Evolutionary conservation across 2,329 filamentous ascomycete species (phyloP).

Genomic region (Pseudomassariella vexata): DNA sequence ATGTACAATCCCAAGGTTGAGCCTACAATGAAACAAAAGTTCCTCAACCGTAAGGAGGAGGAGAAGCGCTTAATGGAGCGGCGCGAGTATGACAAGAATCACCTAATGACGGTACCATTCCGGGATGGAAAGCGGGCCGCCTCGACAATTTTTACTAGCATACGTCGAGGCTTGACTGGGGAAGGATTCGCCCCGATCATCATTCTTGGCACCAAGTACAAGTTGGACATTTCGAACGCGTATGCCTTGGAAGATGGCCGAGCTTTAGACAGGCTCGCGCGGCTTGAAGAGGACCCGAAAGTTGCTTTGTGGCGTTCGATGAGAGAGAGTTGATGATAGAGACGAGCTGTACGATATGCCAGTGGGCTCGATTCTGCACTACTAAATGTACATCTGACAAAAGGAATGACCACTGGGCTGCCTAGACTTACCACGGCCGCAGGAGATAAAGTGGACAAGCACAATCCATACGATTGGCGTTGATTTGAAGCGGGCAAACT

Average conservation of each 20-base stretch:
- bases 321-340: no score
- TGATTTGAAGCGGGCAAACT: no score
- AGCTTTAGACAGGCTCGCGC: conserved; percentile 50
- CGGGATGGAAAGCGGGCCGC: conserved; percentile 40
- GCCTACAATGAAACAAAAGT: conserved; percentile 23
- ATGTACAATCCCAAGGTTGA: conserved; percentile 20
- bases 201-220: conserved; percentile 43
- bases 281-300: conserved; percentile 21
- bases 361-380: no score
- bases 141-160: conserved; percentile 34
- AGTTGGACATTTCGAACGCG: conserved; percentile 51
- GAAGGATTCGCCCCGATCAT: conserved; percentile 49
- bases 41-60: conserved; percentile 30
- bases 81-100: conserved; percentile 49
- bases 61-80: no score
- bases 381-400: no score
- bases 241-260: conserved; percentile 55
- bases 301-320: no score
- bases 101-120: conserved; percentile 53
- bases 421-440: no score
- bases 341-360: no score
- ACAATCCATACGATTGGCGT: no score
- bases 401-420: no score
- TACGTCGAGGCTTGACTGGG: conserved; percentile 47
- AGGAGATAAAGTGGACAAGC: no score